Evolutionary conservation across 345 rosid genomes (phyloP).

Genomic region (Brassica juncea): DNA sequence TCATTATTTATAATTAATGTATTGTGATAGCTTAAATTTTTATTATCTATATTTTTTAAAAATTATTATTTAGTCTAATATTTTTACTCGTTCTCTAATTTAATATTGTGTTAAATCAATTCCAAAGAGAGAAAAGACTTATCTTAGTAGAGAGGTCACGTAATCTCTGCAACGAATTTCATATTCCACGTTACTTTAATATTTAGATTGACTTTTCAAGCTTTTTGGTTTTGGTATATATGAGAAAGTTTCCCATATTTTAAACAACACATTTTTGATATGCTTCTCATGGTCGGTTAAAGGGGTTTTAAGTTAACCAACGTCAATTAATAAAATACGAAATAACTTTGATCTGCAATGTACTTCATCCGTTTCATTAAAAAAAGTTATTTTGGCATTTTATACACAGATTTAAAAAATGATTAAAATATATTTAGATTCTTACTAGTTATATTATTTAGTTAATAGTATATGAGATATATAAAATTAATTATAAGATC

Average conservation of each 20-base stretch:
- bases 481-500: too few relatives aligned
- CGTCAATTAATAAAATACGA: not conserved
- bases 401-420: too few relatives aligned
- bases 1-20: not conserved
- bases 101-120: not conserved
- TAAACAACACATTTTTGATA: not conserved
- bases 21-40: too few relatives aligned
- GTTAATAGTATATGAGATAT: too few relatives aligned
- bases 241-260: not conserved
- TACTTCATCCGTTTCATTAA: too few relatives aligned
- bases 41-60: not conserved
- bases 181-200: slow-evolving; percentile 25
- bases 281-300: slow-evolving; percentile 14
- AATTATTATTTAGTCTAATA: not conserved
- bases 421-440: too few relatives aligned
- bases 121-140: not conserved
- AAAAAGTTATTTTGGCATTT: too few relatives aligned
- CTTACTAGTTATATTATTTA: too few relatives aligned
- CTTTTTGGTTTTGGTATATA: not conserved
- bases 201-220: slow-evolving; percentile 24
- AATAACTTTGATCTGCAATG: not conserved
- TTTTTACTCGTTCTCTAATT: not conserved
- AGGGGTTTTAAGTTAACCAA: not conserved
- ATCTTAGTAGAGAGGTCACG: slow-evolving; percentile 25
- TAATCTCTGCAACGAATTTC: slow-evolving; percentile 9